Evolutionary conservation across 164 flowering plant species (phyloP).

Genomic region (Magnolia sinica): DNA sequence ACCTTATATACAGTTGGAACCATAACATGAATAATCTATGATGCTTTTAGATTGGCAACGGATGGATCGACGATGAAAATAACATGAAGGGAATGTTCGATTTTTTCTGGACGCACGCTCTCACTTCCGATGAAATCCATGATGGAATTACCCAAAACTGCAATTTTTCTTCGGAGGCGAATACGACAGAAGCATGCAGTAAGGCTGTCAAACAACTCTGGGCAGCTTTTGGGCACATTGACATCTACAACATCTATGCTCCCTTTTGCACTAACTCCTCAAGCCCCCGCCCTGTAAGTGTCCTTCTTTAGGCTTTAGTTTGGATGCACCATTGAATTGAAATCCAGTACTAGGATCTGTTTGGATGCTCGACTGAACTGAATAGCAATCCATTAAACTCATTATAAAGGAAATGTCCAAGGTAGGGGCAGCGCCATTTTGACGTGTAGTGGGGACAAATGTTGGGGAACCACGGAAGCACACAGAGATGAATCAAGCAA

Average conservation of each 20-base stretch:
- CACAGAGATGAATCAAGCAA: too few species aligned
- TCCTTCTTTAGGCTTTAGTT: background rate
- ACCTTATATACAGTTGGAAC: background rate
- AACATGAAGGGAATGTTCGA: conserved; percentile 47
- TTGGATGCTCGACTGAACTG: background rate
- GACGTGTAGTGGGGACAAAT: too few species aligned
- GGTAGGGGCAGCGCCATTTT: too few species aligned
- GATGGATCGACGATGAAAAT: conserved; percentile 29
- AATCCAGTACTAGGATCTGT: background rate
- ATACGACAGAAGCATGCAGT: background rate
- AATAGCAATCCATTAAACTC: background rate
- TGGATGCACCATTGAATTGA: background rate
- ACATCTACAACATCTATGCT: conserved; percentile 57
- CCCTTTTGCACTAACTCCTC: conserved; percentile 32
- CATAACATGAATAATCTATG: background rate
- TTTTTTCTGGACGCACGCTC: conserved; percentile 66
- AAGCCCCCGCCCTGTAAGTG: background rate
- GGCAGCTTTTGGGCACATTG: conserved; percentile 34
- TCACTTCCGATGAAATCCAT: conserved; percentile 46
- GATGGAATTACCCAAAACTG: conserved; percentile 33
- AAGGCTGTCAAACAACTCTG: conserved; percentile 17
- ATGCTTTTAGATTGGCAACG: conserved; percentile 55
- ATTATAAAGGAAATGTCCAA: too few species aligned
- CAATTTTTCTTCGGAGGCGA: conserved; percentile 27
- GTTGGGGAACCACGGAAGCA: too few species aligned